These are phyloP conservation scores for Iberis amara DNA, from an alignment of 441 rosid species.

Conservation along the genomic window DNA sequence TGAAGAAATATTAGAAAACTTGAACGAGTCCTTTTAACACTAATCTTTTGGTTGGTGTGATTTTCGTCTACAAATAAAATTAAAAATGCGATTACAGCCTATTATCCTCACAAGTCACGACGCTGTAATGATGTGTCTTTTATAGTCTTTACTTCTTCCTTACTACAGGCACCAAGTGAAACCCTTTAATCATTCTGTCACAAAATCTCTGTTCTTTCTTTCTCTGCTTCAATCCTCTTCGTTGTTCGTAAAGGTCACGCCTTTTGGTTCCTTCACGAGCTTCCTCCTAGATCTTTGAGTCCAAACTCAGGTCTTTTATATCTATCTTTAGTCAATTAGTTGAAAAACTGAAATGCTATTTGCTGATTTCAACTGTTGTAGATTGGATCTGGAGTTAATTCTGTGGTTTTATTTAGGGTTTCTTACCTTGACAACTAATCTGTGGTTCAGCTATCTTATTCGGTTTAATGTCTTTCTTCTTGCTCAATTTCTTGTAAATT, in stretches of 20 bases:
- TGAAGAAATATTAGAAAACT: too few species aligned
- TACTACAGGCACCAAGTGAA: slow-evolving; percentile 33
- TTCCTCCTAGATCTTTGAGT: slow-evolving; percentile 13
- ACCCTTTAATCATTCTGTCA: slow-evolving; percentile 10
- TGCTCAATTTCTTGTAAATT: slow-evolving; percentile 9
- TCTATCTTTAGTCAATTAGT: slow-evolving; percentile 24
- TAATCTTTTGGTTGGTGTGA: too few species aligned
- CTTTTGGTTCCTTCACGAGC: slow-evolving; percentile 13
- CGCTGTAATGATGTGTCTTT: slow-evolving; percentile 25
- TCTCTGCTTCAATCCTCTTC: slow-evolving; percentile 21
- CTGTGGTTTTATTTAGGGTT: not conserved
- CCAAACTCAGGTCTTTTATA: slow-evolving; percentile 22
- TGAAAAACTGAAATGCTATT: slow-evolving; percentile 19
- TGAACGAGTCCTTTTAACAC: too few species aligned
- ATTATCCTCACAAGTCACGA: slow-evolving; percentile 27
- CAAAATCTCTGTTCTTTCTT: slow-evolving; percentile 20
- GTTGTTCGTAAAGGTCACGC: slow-evolving; percentile 1
- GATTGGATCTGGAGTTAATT: slow-evolving; percentile 38
- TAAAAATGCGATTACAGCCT: slow-evolving; percentile 21
- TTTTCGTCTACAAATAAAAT: not conserved
- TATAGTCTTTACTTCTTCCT: slow-evolving; percentile 45
- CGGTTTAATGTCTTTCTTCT: not conserved
- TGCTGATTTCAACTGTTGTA: slow-evolving; percentile 20
- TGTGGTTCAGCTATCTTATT: not conserved
- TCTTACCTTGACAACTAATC: not conserved